These are phyloP conservation scores for Apophysomyces ossiformis DNA, from an alignment of 371 early-diverging fungal species.

Conservation along the genomic window DNA sequence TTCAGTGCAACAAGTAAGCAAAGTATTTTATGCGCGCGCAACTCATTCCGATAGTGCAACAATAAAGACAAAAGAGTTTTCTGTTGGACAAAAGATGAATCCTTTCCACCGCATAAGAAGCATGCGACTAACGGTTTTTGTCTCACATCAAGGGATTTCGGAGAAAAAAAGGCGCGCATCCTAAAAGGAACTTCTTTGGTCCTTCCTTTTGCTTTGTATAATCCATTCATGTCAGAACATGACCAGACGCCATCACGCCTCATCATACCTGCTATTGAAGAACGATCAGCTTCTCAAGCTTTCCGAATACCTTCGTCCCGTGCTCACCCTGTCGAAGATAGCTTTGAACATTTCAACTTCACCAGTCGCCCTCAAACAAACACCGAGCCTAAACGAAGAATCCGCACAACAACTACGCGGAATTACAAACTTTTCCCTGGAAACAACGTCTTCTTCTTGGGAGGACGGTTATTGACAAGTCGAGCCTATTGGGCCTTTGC, in stretches of 20 bases:
- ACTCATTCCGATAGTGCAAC: no score
- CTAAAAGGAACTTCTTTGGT: not conserved
- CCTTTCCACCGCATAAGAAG: no score
- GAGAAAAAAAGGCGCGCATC: slow-evolving; percentile 2
- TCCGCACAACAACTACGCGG: slow-evolving; percentile 8
- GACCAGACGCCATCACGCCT: not conserved
- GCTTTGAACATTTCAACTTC: slow-evolving; percentile 16
- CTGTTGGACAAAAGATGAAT: no score
- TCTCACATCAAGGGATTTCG: slow-evolving; percentile 1
- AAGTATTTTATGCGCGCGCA: no score
- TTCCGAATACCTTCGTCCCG: slow-evolving; percentile 3
- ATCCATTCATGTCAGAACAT: slow-evolving; percentile 5
- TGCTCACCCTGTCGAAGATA: slow-evolving; percentile 6
- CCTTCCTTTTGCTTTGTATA: not conserved
- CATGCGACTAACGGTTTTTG: no score
- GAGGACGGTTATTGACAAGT: slow-evolving; percentile 73
- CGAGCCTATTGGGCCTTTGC: slow-evolving; percentile 67
- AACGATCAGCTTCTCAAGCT: not conserved
- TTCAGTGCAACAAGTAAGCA: no score
- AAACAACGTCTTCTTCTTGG: slow-evolving; percentile 57
- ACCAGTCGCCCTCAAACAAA: slow-evolving; percentile 4
- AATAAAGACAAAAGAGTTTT: no score
- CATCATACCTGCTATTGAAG: not conserved
- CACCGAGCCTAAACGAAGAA: slow-evolving; percentile 1
- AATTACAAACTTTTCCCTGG: slow-evolving; percentile 49